A percentile compares a stretch with the other conserved stretches of the same genome.
Conservation (phyloP, 257 asterid genomes). For the Solanum appendiculatum region DNA sequence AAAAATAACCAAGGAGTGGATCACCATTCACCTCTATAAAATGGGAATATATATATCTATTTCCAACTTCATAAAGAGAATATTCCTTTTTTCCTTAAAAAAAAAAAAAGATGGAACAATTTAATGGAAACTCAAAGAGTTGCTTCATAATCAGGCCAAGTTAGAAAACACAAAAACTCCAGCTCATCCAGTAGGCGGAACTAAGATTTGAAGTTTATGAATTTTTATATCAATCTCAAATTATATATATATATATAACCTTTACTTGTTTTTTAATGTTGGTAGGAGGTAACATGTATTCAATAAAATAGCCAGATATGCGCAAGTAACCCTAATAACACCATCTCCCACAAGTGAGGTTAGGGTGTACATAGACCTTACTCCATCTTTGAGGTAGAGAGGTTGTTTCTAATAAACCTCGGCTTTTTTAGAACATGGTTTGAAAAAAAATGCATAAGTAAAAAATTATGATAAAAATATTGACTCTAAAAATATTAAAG, state of each 20-base stretch:
- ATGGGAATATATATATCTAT: not conserved
- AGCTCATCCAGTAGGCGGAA: not conserved
- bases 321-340: not conserved
- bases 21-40: not conserved
- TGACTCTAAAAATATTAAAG: not conserved
- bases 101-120: not conserved
- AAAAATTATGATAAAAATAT: not conserved
- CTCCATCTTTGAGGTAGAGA: not conserved
- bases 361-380: not conserved
- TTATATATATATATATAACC: too few relatives aligned
- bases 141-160: not conserved
- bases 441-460: not conserved
- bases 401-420: not conserved
- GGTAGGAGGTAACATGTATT: not conserved
- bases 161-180: not conserved
- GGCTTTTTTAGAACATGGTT: not conserved
- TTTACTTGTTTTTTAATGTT: too few relatives aligned
- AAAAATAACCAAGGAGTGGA: not conserved
- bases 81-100: not conserved
- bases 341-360: not conserved
- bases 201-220: not conserved
- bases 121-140: not conserved
- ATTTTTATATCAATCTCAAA: not conserved
- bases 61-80: not conserved
- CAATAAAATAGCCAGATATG: not conserved